Evolutionary conservation across 1,284 basidiomycete genomes (phyloP).

Genomic region (Mycosarcoma maydis): DNA sequence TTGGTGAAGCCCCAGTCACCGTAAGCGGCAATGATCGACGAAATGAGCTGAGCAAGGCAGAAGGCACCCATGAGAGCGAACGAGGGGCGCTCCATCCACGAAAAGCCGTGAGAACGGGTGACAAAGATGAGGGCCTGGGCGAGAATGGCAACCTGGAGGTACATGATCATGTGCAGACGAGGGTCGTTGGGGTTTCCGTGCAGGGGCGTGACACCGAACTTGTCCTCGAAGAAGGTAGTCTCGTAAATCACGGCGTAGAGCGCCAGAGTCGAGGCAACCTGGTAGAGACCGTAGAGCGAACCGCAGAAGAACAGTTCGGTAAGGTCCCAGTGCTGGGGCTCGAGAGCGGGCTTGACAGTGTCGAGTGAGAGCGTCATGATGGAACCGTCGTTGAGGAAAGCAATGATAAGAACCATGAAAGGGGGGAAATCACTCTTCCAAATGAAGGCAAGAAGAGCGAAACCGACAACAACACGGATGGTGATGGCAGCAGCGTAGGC

Average conservation of each 20-base stretch:
- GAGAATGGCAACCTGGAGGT: slow-evolving; percentile 95
- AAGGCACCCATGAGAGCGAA: slow-evolving; percentile 88
- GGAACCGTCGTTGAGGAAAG: slow-evolving; percentile 94
- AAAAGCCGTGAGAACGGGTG: slow-evolving; percentile 94
- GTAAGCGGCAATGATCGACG: slow-evolving; percentile 92
- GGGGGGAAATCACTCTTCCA: slow-evolving; percentile 99
- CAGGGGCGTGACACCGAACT: slow-evolving; percentile 76
- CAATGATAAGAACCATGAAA: slow-evolving; percentile 98
- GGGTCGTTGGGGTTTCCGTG: slow-evolving; percentile 68
- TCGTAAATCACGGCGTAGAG: slow-evolving; percentile 79
- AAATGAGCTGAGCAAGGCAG: slow-evolving; percentile 89
- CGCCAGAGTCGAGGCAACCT: slow-evolving; percentile 84
- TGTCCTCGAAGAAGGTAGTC: slow-evolving; percentile 88
- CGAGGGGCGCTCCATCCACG: slow-evolving; percentile 97
- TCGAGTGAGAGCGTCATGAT: slow-evolving; percentile 98
- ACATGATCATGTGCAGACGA: slow-evolving; percentile 75
- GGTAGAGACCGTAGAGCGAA: slow-evolving; percentile 91
- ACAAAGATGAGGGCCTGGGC: slow-evolving; percentile 97
- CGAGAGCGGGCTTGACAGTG: slow-evolving; percentile 89
- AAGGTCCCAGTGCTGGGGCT: slow-evolving; percentile 90
- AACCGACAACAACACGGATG: slow-evolving; percentile 98
- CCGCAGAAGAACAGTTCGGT: slow-evolving; percentile 96
- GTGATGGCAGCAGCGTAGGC: slow-evolving; percentile 87
- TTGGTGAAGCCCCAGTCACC: slow-evolving; percentile 71
- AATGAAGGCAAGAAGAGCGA: slow-evolving; percentile 91